These are phyloP conservation scores for Pelargonium australe DNA, from an alignment of 441 rosid genomes.

Conservation along the genomic window DNA sequence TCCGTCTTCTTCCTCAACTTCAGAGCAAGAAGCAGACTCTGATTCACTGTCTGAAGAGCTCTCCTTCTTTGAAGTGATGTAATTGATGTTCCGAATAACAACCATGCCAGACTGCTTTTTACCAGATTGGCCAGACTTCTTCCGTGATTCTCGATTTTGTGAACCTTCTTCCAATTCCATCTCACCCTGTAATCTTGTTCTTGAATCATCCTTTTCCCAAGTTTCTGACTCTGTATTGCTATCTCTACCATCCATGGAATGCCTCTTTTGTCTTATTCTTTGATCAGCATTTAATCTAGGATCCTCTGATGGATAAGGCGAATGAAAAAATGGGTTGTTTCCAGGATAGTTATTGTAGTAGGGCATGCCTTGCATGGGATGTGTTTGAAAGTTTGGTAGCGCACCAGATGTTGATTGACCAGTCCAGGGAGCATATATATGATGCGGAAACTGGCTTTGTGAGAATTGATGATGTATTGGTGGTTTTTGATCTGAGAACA, in stretches of 20 bases:
- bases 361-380: slow-evolving; percentile 77
- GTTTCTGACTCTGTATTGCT: slow-evolving; percentile 36
- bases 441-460: slow-evolving; percentile 63
- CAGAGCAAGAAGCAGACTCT: slow-evolving; percentile 49
- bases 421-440: slow-evolving; percentile 75
- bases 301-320: slow-evolving; percentile 61
- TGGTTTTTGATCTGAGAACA: slow-evolving; percentile 52
- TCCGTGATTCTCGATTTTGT: slow-evolving; percentile 25
- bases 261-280: slow-evolving; percentile 47
- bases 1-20: slow-evolving; percentile 41
- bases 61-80: slow-evolving; percentile 59
- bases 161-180: slow-evolving; percentile 36
- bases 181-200: too few species aligned
- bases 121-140: slow-evolving; percentile 40
- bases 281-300: slow-evolving; percentile 45
- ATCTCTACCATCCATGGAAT: slow-evolving; percentile 54
- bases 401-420: slow-evolving; percentile 80
- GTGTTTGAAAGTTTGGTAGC: slow-evolving; percentile 69
- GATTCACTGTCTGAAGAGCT: slow-evolving; percentile 54
- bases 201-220: slow-evolving; percentile 34
- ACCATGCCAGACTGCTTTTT: slow-evolving; percentile 66
- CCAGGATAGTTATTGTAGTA: slow-evolving; percentile 67
- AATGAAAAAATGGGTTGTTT: slow-evolving; percentile 50
- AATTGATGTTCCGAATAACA: slow-evolving; percentile 81
- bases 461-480: slow-evolving; percentile 42